These are phyloP conservation scores for Fusarium sulawesiense DNA, from an alignment of 2,329 filamentous ascomycete species.

Conservation along the genomic window DNA sequence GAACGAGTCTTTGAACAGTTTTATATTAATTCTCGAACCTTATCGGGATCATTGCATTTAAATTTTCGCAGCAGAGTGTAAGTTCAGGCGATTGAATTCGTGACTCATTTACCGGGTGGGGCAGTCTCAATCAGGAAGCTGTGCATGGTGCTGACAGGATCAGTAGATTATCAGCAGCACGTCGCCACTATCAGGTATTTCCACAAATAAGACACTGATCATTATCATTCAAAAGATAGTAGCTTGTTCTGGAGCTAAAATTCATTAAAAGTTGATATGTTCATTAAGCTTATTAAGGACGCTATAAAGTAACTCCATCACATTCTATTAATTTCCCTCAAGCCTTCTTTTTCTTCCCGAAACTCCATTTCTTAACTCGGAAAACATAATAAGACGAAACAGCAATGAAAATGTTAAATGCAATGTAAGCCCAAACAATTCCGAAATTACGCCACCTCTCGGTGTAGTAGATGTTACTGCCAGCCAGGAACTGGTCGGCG, in stretches of 20 bases:
- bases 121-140: slow-evolving; percentile 11
- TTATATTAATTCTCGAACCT: background rate
- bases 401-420: slow-evolving; percentile 31
- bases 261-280: background rate
- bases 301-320: background rate
- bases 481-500: slow-evolving; percentile 34
- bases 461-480: slow-evolving; percentile 26
- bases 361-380: slow-evolving; percentile 37
- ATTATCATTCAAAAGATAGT: background rate
- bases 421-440: slow-evolving; percentile 32
- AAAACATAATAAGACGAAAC: slow-evolving; percentile 34
- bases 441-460: slow-evolving; percentile 38
- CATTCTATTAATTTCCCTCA: background rate
- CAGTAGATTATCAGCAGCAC: background rate
- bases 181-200: background rate
- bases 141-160: background rate
- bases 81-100: too few relatives aligned
- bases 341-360: slow-evolving; percentile 34
- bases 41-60: background rate
- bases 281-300: background rate
- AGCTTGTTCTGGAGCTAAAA: background rate
- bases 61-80: background rate
- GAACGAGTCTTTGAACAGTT: background rate
- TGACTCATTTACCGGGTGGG: slow-evolving; percentile 3
- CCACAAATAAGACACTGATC: background rate